Base-by-base conservation (phyloP, 2,329 filamentous ascomycete species). In the Pezicula neosporulosa region DNA sequence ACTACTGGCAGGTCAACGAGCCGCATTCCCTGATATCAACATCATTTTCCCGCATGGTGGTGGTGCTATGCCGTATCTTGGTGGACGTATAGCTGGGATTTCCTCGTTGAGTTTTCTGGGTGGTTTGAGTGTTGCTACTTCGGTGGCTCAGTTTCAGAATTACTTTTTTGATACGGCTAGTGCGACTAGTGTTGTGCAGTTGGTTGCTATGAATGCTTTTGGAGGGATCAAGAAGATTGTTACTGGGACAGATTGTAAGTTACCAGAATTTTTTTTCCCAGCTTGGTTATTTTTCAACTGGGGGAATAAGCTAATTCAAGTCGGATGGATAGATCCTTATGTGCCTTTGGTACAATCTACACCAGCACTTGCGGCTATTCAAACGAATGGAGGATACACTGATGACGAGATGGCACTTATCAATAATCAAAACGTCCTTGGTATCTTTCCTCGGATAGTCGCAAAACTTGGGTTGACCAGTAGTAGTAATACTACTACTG, bases 171-270 rank as follows among this genome's bases (percentile, higher is more conserved):
- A 62, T 39, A 50, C 45, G 27, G 56, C 56, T 12, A 53, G 43
- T 24, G 18, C 49, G 10, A 59, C 56, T 12, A 57, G 57, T 13
- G 54, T 51, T 3, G 52, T 60, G 15, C 62, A 65, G 43, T 43
- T 66, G 19, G 33, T 54, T 0, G 62, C 60, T 15, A 43, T 66
- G 47, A 61, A 61, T 52, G 54, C 48, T 10, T 65, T 66, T 44
- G 53, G 57, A 9, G 56, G 58, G 1, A 35, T 53, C 1, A 53
- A 54, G 15, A 50, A 50, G 16, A 52, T 65, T 13, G 36, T 65
- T 35, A 62, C 57, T 18, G 64, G 61, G 6, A 62, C 57, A 7
- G 61, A 65, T 48, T 65, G 63, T 66, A 43, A 49, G 56, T 53
- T 27, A 15, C 4, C 16, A 8, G 6, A 15, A 38, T 38, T 15